phyloP scores from a whole-genome alignment of 2,329 filamentous ascomycete genomes.

The Verticillium tricorpus region DNA sequence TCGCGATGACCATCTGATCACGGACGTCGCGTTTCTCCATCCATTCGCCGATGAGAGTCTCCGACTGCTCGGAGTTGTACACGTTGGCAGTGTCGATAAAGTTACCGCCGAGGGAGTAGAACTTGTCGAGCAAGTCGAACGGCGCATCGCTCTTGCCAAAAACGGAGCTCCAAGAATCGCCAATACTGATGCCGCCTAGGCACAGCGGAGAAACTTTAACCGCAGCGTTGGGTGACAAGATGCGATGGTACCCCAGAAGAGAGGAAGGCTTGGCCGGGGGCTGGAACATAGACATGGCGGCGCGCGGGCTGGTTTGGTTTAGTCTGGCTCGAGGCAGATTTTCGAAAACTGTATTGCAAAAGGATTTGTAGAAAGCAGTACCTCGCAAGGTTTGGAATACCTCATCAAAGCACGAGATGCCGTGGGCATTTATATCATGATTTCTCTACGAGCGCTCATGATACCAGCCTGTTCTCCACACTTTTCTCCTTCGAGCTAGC shows the following conservation, averaged over 20 bases:
- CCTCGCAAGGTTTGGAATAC: too few species aligned
- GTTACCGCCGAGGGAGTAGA: slow-evolving; percentile 54
- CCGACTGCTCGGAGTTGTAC: slow-evolving; percentile 54
- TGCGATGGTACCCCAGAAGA: slow-evolving; percentile 16
- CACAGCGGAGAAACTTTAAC: slow-evolving; percentile 18
- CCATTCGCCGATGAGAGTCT: slow-evolving; percentile 55
- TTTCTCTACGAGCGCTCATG: too few species aligned
- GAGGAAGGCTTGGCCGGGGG: slow-evolving; percentile 8
- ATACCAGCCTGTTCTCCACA: too few species aligned
- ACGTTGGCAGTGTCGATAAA: slow-evolving; percentile 61
- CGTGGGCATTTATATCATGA: too few species aligned
- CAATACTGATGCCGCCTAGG: slow-evolving; percentile 20
- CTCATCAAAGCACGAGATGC: too few species aligned
- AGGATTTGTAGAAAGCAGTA: too few species aligned
- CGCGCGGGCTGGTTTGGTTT: too few species aligned
- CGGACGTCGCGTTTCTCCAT: slow-evolving; percentile 41
- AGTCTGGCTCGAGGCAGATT: too few species aligned
- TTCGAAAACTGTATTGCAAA: too few species aligned
- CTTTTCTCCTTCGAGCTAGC: too few species aligned
- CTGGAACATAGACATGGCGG: slow-evolving; percentile 7
- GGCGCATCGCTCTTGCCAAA: slow-evolving; percentile 28
- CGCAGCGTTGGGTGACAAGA: slow-evolving; percentile 15
- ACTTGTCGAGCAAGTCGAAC: slow-evolving; percentile 55
- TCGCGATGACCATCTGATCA: slow-evolving; percentile 49
- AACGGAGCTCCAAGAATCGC: slow-evolving; percentile 13